These are phyloP conservation scores for Tylopilus balloui DNA, from an alignment of 768 basidiomycete species.

Conservation along the genomic window DNA sequence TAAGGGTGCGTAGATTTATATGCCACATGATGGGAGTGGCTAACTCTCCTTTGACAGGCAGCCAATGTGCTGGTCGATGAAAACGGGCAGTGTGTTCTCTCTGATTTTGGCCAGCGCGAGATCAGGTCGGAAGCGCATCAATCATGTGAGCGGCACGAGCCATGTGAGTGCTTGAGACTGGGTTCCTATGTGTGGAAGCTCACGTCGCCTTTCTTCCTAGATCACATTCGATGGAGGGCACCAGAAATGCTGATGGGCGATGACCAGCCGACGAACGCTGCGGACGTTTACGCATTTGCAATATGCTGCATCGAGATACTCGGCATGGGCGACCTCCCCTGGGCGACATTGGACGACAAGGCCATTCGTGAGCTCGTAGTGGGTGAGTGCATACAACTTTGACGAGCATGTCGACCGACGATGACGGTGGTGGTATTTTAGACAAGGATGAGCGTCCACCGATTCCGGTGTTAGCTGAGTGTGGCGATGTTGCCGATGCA, in stretches of 20 bases:
- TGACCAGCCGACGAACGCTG: constrained; percentile 44
- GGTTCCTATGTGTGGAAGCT: background rate
- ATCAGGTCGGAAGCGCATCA: constrained; percentile 69
- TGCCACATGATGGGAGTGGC: background rate
- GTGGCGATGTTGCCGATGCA: constrained; percentile 31
- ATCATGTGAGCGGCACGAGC: constrained; percentile 47
- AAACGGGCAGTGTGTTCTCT: constrained; percentile 60
- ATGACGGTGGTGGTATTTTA: constrained; percentile 26
- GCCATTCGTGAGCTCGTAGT: constrained; percentile 49
- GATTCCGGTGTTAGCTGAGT: constrained; percentile 36
- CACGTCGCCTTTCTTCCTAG: constrained; percentile 35
- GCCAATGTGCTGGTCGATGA: constrained; percentile 77
- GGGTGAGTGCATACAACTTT: constrained; percentile 32
- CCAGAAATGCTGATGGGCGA: constrained; percentile 59
- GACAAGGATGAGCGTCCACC: constrained; percentile 49
- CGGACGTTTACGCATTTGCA: constrained; percentile 68
- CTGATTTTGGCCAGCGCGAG: constrained; percentile 81
- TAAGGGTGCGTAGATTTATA: constrained; percentile 51
- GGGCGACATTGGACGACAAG: constrained; percentile 48
- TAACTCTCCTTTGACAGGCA: constrained; percentile 37
- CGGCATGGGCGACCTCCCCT: constrained; percentile 58
- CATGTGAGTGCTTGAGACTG: constrained; percentile 32
- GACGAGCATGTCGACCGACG: constrained; percentile 3
- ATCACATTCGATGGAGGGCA: constrained; percentile 66
- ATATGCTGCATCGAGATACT: constrained; percentile 63